Evolutionary conservation across 2,329 filamentous ascomycete species (phyloP), one percentile per base, ranked within the genome.

Genomic region (Phialophora chinensis): DNA sequence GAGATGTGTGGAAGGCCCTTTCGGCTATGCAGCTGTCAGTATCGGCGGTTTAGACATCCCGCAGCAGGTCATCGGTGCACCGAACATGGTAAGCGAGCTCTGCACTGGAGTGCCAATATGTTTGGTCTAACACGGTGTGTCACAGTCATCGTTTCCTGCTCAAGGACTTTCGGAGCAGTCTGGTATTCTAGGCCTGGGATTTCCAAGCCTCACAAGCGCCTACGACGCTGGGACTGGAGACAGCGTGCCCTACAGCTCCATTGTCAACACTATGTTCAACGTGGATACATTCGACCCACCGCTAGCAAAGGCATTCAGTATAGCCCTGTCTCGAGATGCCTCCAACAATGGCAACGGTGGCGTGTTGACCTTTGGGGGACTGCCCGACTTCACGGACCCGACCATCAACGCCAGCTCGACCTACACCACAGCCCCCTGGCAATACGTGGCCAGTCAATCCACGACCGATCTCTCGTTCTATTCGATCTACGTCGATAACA

Each of bases 301-400:
- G 7, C 25, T 50, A 17, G 42, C 20, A 8, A 61, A 49, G 25
- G 38, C 27, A n/a, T 61, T 61, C 42, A 49, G 35, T 4, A 25
- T 61, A 3, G 58, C 58, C 12, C 25, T 61, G 12, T 61, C 58
- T 12, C 58, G 58, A 14, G 58, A 61, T 25, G 38, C 20, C 1
- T 61, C 58, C 27, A 61, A 50, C n/a, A 61, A 52, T 1, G 58
- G 58, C 27, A 52, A 49, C 29, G 58, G 58, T 33, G 58, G 58
- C 35, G 44, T 61, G 7, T 61, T 61, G n/a, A 61, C 58, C 27
- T 47, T 61, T 31, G 58, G 58, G 6, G 58, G 58, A 6, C 42
- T 61, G 23, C 58, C 58, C 14, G 42, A 50, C 7, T 20, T 47
- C 1, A 61, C 38, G 4, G n/a, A 23, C 33, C n/a, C 58, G 17